Evolutionary conservation across 208 protist genomes (phyloP), one percentile per base, ranked within the genome.

Genomic region (Trypanosoma vivax): DNA sequence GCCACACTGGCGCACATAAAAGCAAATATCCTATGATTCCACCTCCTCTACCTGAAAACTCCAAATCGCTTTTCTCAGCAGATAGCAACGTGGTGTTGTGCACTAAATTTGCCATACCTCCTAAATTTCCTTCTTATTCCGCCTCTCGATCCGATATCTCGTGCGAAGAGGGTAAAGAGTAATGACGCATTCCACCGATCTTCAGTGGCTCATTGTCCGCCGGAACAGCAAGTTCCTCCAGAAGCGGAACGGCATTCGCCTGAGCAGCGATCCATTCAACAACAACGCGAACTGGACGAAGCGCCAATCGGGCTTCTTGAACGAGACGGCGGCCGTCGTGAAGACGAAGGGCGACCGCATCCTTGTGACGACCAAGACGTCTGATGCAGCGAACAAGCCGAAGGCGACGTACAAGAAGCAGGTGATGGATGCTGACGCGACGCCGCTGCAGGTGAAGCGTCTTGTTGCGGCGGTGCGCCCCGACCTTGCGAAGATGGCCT

Each of bases 221-320:
- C 72, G 79, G 65, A 87, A 85, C 79, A 91, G 76, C 74, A 75
- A 77, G 61, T 90, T 81, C 63, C 73, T 90, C 69, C 78, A 87
- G 76, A 83, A 85, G 83, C 83, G 83, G 68, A 65, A 70, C 46
- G 76, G 76, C 50, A 70, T 85, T 45, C 82, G 82, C 45, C 62
- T 90, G 68, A 85, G 76, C 78, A 85, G 56, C 70, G 82, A 90
- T 66, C 78, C 82, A 30, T 87, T 90, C 70, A 90, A 90, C 78
- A 90, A 79, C 78, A 87, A 84, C 69, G 82, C 75, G 75, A 90
- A 76, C 73, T 86, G 78, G 78, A 90, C 82, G 56, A 90, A 87
- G 78, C 78, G 82, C 58, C 77, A 90, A 38, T 71, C 73, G 14
- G 82, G 82, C n/a, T 82, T 90, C 64, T 39, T 87, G 58, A 83